These are phyloP conservation scores for Rhizopogon roseolus DNA, from an alignment of 768 basidiomycete species.

Conservation along the genomic window DNA sequence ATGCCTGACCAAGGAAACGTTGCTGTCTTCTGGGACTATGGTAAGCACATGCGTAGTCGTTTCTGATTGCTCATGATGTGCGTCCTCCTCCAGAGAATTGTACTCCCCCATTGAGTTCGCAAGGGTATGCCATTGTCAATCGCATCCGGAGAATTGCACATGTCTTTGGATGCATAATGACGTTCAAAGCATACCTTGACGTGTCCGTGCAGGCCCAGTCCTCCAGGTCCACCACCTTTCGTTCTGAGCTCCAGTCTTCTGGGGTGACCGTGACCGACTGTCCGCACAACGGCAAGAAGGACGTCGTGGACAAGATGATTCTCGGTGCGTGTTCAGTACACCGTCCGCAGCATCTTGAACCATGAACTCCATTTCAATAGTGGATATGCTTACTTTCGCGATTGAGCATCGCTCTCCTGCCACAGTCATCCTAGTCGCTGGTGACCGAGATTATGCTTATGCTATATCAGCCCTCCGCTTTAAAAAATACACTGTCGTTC, in stretches of 20 bases:
- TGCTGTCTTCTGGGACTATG: constrained; percentile 39
- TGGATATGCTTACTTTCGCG: constrained; percentile 63
- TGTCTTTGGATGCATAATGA: constrained; percentile 39
- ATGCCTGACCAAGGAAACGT: constrained; percentile 35
- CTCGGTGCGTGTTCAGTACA: constrained; percentile 27
- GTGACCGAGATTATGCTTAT: constrained; percentile 67
- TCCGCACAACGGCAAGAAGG: constrained; percentile 28
- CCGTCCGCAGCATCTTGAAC: not conserved
- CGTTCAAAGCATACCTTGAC: constrained; percentile 54
- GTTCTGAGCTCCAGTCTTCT: constrained; percentile 41
- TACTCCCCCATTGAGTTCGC: constrained; percentile 22
- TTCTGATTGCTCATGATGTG: not conserved
- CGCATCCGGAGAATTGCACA: constrained; percentile 41
- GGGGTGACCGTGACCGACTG: constrained; percentile 38
- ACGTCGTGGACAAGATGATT: constrained; percentile 45
- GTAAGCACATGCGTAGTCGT: constrained; percentile 10
- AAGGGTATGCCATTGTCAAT: constrained; percentile 35
- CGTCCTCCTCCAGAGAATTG: constrained; percentile 22
- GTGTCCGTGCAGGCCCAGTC: constrained; percentile 31
- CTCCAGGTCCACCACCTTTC: constrained; percentile 25
- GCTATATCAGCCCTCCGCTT: constrained; percentile 52
- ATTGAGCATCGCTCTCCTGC: constrained; percentile 51
- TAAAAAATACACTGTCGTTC: constrained; percentile 46
- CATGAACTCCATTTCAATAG: constrained; percentile 27
- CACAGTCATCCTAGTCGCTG: constrained; percentile 60